Conservation (phyloP, 2,329 filamentous ascomycete species). For the Cladosporium halotolerans region DNA sequence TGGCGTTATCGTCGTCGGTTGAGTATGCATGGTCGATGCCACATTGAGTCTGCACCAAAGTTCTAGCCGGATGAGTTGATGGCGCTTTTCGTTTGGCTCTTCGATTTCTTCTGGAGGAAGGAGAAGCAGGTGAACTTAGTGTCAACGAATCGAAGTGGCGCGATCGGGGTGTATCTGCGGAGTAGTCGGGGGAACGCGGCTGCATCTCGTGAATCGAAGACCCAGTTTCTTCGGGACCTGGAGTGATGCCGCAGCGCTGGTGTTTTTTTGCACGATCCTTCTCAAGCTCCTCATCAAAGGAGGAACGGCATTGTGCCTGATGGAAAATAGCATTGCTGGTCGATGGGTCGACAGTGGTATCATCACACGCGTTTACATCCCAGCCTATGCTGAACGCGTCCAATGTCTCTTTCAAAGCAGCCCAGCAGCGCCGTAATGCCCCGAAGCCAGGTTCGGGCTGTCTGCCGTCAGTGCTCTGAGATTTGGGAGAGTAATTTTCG, state of each 20-base stretch:
- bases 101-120: not conserved
- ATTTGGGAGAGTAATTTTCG: too few relatives aligned
- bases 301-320: too few relatives aligned
- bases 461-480: too few relatives aligned
- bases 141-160: slow-evolving; percentile 1
- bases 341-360: not conserved
- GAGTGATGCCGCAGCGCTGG: too few relatives aligned
- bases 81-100: not conserved
- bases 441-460: not conserved
- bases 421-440: slow-evolving; percentile 3
- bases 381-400: slow-evolving; percentile 2
- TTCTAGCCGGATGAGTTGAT: not conserved
- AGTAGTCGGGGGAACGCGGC: too few relatives aligned
- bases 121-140: not conserved
- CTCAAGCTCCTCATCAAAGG: too few relatives aligned
- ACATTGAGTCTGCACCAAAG: not conserved
- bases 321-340: too few relatives aligned
- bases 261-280: too few relatives aligned
- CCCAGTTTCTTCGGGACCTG: too few relatives aligned
- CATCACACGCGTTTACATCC: not conserved
- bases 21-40: slow-evolving; percentile 5
- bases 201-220: too few relatives aligned
- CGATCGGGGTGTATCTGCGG: not conserved
- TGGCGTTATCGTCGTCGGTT: not conserved
- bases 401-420: slow-evolving; percentile 4